A percentile compares a stretch with the other conserved stretches of the same genome.
Conservation (phyloP, 2,329 filamentous ascomycete genomes). For the Penicillium italicum region DNA sequence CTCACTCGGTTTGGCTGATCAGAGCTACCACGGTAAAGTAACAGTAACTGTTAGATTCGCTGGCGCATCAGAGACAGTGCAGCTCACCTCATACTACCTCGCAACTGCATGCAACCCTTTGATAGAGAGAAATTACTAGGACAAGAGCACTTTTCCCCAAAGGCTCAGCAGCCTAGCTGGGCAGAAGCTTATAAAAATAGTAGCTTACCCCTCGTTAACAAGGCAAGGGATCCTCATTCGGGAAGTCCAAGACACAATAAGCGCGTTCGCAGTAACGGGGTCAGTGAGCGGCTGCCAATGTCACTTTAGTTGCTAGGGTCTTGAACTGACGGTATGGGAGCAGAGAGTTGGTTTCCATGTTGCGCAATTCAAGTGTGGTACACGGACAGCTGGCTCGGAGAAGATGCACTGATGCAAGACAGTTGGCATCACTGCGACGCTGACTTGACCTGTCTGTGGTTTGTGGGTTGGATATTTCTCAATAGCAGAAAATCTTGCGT, state of each 20-base stretch:
- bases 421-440: slow-evolving; percentile 1
- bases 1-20: neutral
- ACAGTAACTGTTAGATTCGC: neutral
- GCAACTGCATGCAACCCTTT: slow-evolving; percentile 3
- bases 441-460: neutral
- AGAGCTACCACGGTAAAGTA: neutral
- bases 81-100: slow-evolving; percentile 5
- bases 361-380: neutral
- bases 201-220: neutral
- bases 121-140: neutral
- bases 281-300: neutral
- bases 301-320: neutral
- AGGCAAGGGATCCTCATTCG: neutral
- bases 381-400: neutral
- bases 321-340: neutral
- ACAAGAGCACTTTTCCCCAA: neutral
- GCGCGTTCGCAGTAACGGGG: neutral
- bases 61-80: neutral
- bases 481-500: neutral
- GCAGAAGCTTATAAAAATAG: neutral
- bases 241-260: neutral
- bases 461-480: neutral
- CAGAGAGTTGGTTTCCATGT: neutral
- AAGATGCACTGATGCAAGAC: neutral
- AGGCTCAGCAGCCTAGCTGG: neutral